Percentiles rank a stretch among this genome's conserved stretches.
Evolutionary conservation across 495 filamentous ascomycete genomes (phyloP).

Genomic region (Amniculicola lignicola): DNA sequence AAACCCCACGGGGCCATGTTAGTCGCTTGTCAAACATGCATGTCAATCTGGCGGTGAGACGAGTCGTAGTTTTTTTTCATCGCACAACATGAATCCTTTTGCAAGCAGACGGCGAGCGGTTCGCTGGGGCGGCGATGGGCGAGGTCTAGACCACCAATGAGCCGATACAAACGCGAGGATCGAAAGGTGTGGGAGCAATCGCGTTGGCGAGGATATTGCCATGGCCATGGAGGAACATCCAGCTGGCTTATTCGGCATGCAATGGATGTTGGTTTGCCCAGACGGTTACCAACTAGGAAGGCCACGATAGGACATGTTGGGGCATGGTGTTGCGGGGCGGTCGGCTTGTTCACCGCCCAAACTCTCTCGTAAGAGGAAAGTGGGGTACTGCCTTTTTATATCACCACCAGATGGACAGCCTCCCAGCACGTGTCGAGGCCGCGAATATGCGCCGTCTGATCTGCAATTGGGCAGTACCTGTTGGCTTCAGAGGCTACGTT

Average conservation of each 20-base stretch:
- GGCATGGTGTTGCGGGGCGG: slow-evolving; percentile 23
- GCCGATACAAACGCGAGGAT: background rate
- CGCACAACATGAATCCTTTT: background rate
- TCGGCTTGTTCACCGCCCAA: background rate
- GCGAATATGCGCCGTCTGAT: background rate
- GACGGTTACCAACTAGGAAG: slow-evolving; percentile 4
- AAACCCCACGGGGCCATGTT: slow-evolving; percentile 7
- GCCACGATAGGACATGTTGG: slow-evolving; percentile 9
- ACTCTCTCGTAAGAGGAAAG: slow-evolving; percentile 20
- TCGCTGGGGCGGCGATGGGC: background rate
- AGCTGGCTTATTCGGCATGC: background rate
- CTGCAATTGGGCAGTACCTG: background rate
- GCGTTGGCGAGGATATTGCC: slow-evolving; percentile 5
- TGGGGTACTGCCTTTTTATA: background rate
- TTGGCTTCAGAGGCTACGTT: background rate
- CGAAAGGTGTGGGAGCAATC: slow-evolving; percentile 2
- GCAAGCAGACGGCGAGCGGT: background rate
- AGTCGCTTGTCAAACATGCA: slow-evolving; percentile 8
- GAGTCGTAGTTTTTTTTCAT: background rate
- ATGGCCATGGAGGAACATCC: background rate
- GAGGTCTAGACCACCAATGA: slow-evolving; percentile 5
- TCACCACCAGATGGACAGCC: no score
- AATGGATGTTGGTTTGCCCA: background rate
- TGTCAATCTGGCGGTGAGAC: slow-evolving; percentile 24
- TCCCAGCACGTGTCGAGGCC: no score